Percentiles rank a stretch among this genome's conserved stretches.
Evolutionary conservation across 2,329 filamentous ascomycete species (phyloP).

Genomic region (Ophioceras dolichostomum): DNA sequence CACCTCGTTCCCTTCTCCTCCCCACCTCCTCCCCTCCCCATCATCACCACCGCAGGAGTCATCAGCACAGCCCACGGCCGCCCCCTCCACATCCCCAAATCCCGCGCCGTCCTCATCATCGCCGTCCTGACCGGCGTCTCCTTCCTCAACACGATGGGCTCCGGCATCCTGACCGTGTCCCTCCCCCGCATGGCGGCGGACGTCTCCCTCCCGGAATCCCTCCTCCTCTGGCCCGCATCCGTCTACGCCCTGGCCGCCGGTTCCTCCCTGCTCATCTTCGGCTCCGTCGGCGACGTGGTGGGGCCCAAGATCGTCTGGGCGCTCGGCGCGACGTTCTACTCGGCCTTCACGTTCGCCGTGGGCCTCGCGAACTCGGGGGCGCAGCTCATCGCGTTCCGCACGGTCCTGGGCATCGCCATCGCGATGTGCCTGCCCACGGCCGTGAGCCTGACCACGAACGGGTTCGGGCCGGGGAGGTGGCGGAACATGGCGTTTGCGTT

Average conservation of each 20-base stretch:
- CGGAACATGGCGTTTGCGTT: conserved; percentile 29
- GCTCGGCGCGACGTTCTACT: conserved; percentile 17
- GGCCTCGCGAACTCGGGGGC: conserved; percentile 16
- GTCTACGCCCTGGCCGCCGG: conserved; percentile 21
- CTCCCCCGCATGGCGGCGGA: conserved; percentile 25
- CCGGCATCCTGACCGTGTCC: conserved; percentile 24
- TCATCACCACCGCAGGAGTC: too few species aligned
- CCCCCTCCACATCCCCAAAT: too few species aligned
- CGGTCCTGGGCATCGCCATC: conserved; percentile 24
- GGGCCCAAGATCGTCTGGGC: conserved; percentile 20
- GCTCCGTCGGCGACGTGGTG: conserved; percentile 23
- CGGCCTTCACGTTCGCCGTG: conserved; percentile 17
- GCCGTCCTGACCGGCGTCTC: too few species aligned
- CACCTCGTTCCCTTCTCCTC: too few species aligned
- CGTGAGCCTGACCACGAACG: conserved; percentile 20
- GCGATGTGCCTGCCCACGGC: conserved; percentile 22
- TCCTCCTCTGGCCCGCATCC: conserved; percentile 19
- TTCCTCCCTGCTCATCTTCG: conserved; percentile 23
- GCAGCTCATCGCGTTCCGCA: conserved; percentile 24
- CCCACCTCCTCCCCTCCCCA: too few species aligned
- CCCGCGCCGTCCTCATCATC: too few species aligned
- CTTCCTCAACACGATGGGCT: conserved; percentile 12
- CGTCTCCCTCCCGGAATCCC: conserved; percentile 14
- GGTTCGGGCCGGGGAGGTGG: conserved; percentile 16
- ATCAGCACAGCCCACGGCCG: too few species aligned